These are phyloP conservation scores for Sporisorium graminicola DNA, from an alignment of 1,284 basidiomycete species.

Conservation along the genomic window DNA sequence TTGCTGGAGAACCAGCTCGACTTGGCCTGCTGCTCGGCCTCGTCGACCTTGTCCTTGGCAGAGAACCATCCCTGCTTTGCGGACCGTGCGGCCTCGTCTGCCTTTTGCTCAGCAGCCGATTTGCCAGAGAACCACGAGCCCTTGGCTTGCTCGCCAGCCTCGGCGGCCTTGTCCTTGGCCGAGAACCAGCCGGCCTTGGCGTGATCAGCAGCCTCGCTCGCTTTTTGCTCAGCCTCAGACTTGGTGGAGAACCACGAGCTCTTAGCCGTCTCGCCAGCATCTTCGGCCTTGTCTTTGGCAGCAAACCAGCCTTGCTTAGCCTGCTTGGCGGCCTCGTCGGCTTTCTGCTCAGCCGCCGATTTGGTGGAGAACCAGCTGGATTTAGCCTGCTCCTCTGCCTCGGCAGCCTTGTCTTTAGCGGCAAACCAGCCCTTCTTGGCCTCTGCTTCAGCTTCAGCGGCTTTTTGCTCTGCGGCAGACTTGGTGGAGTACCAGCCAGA, in stretches of 20 bases:
- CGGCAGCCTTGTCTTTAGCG: constrained; percentile 40
- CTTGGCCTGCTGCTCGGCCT: constrained; percentile 34
- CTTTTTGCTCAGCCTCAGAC: constrained; percentile 29
- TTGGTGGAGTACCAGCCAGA: constrained; percentile 19
- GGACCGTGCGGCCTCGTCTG: constrained; percentile 22
- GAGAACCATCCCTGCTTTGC: constrained; percentile 38
- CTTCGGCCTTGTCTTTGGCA: constrained; percentile 26
- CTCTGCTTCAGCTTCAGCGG: constrained; percentile 11
- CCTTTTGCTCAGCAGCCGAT: constrained; percentile 29
- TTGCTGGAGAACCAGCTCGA: constrained; percentile 34
- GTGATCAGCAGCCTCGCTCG: constrained; percentile 16
- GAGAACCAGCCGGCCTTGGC: constrained; percentile 14
- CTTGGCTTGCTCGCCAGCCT: constrained; percentile 27
- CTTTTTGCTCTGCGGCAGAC: constrained; percentile 26
- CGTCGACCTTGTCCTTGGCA: constrained; percentile 39
- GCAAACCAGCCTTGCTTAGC: constrained; percentile 35
- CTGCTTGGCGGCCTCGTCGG: constrained; percentile 23
- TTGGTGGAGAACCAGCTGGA: constrained; percentile 26
- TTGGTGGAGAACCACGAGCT: constrained; percentile 27
- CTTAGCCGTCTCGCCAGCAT: constrained; percentile 24
- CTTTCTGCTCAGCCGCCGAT: constrained; percentile 31
- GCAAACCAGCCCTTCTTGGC: constrained; percentile 24
- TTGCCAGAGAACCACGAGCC: constrained; percentile 30
- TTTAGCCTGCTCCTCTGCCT: constrained; percentile 32
- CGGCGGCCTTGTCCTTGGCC: constrained; percentile 34